phyloP scores from a whole-genome alignment of 495 filamentous ascomycete genomes.

The Monascus purpureus region DNA sequence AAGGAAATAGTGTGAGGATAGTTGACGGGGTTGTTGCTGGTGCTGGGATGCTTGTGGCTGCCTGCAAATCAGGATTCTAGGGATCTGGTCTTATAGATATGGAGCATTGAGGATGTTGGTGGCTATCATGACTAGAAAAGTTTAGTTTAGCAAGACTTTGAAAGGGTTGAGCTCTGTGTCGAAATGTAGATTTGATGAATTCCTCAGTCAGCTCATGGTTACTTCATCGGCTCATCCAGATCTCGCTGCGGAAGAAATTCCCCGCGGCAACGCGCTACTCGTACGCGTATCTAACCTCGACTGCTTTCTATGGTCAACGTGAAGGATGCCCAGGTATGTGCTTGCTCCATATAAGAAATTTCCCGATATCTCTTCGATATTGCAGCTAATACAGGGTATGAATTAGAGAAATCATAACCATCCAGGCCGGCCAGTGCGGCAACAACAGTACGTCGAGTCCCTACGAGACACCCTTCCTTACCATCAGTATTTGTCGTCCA shows the following conservation, averaged over 20 bases:
- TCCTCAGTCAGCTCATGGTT: too few species aligned
- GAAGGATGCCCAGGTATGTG: constrained; percentile 33
- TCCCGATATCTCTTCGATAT: neutral
- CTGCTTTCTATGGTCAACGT: constrained; percentile 11
- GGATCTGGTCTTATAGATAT: neutral
- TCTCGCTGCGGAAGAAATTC: constrained; percentile 11
- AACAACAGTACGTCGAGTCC: constrained; percentile 68
- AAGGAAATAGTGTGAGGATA: constrained; percentile 49
- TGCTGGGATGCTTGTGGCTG: constrained; percentile 45
- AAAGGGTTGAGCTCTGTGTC: too few species aligned
- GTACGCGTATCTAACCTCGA: constrained; percentile 23
- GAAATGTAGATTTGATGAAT: too few species aligned
- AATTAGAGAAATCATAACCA: constrained; percentile 98
- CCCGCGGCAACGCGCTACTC: constrained; percentile 26
- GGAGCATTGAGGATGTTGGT: neutral
- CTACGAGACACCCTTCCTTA: constrained; percentile 1
- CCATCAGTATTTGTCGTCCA: neutral
- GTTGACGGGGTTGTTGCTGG: constrained; percentile 79
- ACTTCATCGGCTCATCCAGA: too few species aligned
- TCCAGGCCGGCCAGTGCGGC: constrained; percentile 98
- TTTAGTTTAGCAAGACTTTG: neutral
- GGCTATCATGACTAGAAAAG: neutral
- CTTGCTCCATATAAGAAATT: neutral
- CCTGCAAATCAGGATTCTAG: constrained; percentile 29
- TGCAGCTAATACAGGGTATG: too few species aligned